These are phyloP conservation scores for Auricularia sp. DNA, from an alignment of 768 basidiomycete species.

Conservation along the genomic window DNA sequence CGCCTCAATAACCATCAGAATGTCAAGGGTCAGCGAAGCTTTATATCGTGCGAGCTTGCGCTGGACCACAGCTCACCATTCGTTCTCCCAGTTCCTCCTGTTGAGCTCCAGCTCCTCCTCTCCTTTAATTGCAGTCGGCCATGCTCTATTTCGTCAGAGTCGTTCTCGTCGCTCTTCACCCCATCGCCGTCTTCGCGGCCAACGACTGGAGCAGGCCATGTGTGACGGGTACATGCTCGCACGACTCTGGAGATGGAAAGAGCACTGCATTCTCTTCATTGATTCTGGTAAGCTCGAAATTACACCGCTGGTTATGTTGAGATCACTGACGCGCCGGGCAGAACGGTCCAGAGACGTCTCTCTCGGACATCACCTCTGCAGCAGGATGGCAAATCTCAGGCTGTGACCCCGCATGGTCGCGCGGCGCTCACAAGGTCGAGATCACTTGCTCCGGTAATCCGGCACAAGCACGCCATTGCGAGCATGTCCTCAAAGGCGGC, in stretches of 20 bases:
- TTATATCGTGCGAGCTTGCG: too few species aligned
- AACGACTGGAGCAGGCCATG: constrained; percentile 6
- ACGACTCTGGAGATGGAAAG: constrained; percentile 5
- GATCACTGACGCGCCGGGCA: background rate
- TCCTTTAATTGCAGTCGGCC: background rate
- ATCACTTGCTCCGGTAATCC: background rate
- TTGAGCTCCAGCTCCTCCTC: too few species aligned
- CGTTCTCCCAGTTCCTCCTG: too few species aligned
- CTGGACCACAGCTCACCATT: too few species aligned
- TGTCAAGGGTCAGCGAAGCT: too few species aligned
- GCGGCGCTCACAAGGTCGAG: background rate
- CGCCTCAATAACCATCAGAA: too few species aligned
- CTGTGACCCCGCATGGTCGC: background rate
- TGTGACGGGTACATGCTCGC: constrained; percentile 4
- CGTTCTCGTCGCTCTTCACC: background rate
- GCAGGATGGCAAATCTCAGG: background rate
- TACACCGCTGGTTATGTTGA: background rate
- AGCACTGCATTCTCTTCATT: constrained; percentile 1
- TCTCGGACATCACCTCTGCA: background rate
- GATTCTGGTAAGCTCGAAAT: background rate
- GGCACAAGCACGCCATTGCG: background rate
- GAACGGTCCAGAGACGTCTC: background rate
- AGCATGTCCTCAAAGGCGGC: background rate
- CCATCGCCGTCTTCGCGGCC: background rate
- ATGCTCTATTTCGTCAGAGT: background rate